phyloP scores from a whole-genome alignment of 305 asterid genomes.

The Fraxinus dipetala region DNA sequence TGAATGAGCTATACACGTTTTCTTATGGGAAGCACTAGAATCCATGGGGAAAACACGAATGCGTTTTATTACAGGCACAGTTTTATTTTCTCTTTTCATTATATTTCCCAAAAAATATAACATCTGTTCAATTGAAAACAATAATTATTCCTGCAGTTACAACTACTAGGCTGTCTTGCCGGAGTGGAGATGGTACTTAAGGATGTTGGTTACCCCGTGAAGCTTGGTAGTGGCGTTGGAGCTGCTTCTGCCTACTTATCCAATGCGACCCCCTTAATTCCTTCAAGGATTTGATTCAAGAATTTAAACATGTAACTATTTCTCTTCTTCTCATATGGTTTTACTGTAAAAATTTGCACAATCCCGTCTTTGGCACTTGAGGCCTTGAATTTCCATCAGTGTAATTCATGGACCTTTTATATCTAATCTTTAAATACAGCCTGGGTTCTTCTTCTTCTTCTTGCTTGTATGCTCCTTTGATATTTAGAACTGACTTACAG shows the following conservation, averaged over 20 bases:
- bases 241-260: slow-evolving; percentile 90
- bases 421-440: slow-evolving; percentile 7
- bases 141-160: slow-evolving; percentile 46
- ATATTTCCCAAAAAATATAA: background rate
- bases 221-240: slow-evolving; percentile 88
- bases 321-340: slow-evolving; percentile 21
- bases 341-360: slow-evolving; percentile 51
- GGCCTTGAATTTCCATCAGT: slow-evolving; percentile 30
- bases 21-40: background rate
- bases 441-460: background rate
- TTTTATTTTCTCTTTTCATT: background rate
- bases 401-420: slow-evolving; percentile 32
- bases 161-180: slow-evolving; percentile 93
- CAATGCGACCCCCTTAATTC: slow-evolving; percentile 81
- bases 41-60: background rate
- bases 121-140: background rate
- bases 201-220: slow-evolving; percentile 86
- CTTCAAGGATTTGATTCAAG: slow-evolving; percentile 78
- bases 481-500: background rate
- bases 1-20: slow-evolving; percentile 36
- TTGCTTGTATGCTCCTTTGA: background rate
- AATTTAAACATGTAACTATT: slow-evolving; percentile 17
- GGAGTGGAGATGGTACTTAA: slow-evolving; percentile 99
- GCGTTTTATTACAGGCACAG: background rate
- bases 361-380: slow-evolving; percentile 23